Evolutionary conservation across 2,329 filamentous ascomycete species (phyloP), one percentile per base, ranked within the genome.

Genomic region (Alternaria infectoria): DNA sequence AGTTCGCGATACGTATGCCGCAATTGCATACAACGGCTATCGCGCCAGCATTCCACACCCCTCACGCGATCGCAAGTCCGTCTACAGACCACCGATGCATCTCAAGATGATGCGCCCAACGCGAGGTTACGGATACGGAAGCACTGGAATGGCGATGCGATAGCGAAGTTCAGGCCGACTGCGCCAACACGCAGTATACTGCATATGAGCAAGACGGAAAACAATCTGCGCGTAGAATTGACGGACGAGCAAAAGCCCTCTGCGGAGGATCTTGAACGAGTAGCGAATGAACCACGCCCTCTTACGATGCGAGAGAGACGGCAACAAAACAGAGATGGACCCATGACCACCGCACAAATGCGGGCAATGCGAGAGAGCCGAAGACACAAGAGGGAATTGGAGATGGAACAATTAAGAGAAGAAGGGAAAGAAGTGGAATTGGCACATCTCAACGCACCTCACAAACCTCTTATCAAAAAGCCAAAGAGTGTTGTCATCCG

Each of bases 1-100:
- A 62, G 28, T 25, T 47, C 67, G 6, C 65, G 64, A 21, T 74
- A 68, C 43, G 57, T 73, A 55, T 77, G 75, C 58, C 61, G 57
- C 19, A 60, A 40, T 4, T 77, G 72, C 60, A 61, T 71, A 32
- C 59, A 62, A 10, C 21, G 28, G 10, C 23, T 68, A 3, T 61
- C 54, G 10, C 61, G 60, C 17, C 26, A 4, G 2, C 26, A 11
- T 4, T 11, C 26, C 5, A 28, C 2, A 28, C 5, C 26, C 26
- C 4, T 28, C 10, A 11, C 26, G 26, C 62, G 54, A 26, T 19
- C 43, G 13, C 64, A 54, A 45, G 19, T 46, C 15, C 64, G 59
- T 23, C 45, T 46, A 17, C 55, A 54, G 17, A 36, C 64, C 17
- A 61, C 63, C 11, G 36, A 50, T 13, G 36, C 66, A 36, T 26